Percentiles rank a stretch among this genome's conserved stretches.
phyloP scores from a whole-genome alignment of 2,329 filamentous ascomycete genomes.

The Podosphaera fusca region DNA sequence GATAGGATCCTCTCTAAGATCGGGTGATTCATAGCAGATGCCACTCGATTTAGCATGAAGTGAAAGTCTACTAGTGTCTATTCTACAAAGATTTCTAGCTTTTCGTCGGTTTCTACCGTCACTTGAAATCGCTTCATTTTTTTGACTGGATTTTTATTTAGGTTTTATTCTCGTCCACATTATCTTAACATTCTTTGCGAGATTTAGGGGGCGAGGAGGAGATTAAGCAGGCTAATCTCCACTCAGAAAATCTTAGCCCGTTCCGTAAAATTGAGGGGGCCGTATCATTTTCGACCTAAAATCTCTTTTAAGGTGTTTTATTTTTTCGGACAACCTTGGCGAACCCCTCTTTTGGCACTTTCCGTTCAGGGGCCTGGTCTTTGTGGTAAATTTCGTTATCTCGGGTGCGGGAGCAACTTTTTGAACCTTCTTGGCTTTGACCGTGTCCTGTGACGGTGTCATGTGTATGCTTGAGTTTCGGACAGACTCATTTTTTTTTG shows the following conservation, averaged over 20 bases:
- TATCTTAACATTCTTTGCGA: background rate
- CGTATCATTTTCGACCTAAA: background rate
- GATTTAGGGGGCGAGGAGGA: background rate
- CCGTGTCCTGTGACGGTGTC: background rate
- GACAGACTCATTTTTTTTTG: too few relatives aligned
- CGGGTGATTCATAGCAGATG: background rate
- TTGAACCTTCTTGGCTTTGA: background rate
- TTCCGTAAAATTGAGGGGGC: background rate
- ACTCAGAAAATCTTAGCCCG: background rate
- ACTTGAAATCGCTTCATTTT: background rate
- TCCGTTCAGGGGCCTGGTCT: background rate
- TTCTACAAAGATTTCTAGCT: background rate
- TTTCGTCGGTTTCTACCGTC: background rate
- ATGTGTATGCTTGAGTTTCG: too few relatives aligned
- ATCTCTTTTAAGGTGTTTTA: background rate
- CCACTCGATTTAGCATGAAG: background rate
- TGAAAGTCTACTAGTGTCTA: background rate
- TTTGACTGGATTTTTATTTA: background rate
- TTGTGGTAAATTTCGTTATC: background rate
- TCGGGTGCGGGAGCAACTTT: background rate
- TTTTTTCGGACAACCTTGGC: background rate
- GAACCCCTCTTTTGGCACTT: background rate
- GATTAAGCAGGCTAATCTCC: background rate
- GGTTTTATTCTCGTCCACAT: background rate
- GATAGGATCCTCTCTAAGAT: background rate